Evolutionary conservation across 805 yeast genomes (phyloP).

Genomic region (Aciculoconidium aculeatum): DNA sequence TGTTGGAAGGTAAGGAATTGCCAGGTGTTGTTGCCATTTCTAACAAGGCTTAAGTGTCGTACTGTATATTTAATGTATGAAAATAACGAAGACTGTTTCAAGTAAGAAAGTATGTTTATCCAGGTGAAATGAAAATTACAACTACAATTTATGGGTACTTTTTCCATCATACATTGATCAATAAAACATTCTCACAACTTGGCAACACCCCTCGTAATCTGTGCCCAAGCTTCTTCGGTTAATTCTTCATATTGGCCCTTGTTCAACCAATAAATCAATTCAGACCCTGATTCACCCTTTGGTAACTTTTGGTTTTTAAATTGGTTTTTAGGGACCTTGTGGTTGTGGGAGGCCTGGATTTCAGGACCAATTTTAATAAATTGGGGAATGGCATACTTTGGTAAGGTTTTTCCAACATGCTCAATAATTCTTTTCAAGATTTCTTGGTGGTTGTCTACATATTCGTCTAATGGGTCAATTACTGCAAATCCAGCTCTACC

Average conservation of each 20-base stretch:
- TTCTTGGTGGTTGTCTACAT: slow-evolving; percentile 29
- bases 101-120: no score
- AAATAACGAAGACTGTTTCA: no score
- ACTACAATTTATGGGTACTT: no score
- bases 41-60: slow-evolving; percentile 40
- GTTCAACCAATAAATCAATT: slow-evolving; percentile 67
- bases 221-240: slow-evolving; percentile 51
- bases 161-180: no score
- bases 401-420: slow-evolving; percentile 43
- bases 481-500: slow-evolving; percentile 94
- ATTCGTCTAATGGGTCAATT: slow-evolving; percentile 45
- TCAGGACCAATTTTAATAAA: slow-evolving; percentile 57
- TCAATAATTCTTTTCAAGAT: slow-evolving; percentile 23
- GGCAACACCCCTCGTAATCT: slow-evolving; percentile 31
- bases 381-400: slow-evolving; percentile 81
- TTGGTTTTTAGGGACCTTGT: slow-evolving; percentile 67
- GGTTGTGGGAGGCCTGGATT: slow-evolving; percentile 70
- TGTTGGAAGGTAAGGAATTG: slow-evolving; percentile 95
- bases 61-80: no score
- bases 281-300: slow-evolving; percentile 54
- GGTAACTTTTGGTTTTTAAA: slow-evolving; percentile 68
- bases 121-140: no score
- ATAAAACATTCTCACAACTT: slow-evolving; percentile 22
- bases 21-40: slow-evolving; percentile 97
- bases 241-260: slow-evolving; percentile 50